These are phyloP conservation scores for Circinella minor DNA, from an alignment of 371 early-diverging fungal species.

Conservation along the genomic window DNA sequence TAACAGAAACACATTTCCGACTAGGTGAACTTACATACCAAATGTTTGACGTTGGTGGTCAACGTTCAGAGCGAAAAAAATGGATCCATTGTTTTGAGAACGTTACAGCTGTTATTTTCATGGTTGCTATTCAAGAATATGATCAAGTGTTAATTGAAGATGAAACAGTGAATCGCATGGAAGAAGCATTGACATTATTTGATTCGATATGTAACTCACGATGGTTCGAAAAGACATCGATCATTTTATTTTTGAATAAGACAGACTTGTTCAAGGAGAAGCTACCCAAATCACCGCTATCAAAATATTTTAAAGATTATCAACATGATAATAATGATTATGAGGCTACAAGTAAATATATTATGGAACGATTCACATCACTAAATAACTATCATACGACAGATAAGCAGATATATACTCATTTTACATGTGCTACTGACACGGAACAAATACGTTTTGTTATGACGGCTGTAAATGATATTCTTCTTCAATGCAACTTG, in stretches of 20 bases:
- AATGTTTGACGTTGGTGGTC: slow-evolving; percentile 96
- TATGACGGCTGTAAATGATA: slow-evolving; percentile 81
- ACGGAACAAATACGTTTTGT: slow-evolving; percentile 78
- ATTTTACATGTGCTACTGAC: slow-evolving; percentile 69
- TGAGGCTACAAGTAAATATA: slow-evolving; percentile 60
- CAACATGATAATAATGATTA: slow-evolving; percentile 40
- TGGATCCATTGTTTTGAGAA: slow-evolving; percentile 95
- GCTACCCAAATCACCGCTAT: slow-evolving; percentile 61
- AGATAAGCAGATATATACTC: slow-evolving; percentile 55
- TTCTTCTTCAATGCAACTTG: slow-evolving; percentile 68
- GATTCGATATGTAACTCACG: slow-evolving; percentile 81
- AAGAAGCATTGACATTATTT: slow-evolving; percentile 70
- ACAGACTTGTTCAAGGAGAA: slow-evolving; percentile 81
- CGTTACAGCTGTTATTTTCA: slow-evolving; percentile 91
- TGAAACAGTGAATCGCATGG: slow-evolving; percentile 77
- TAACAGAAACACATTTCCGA: slow-evolving; percentile 85
- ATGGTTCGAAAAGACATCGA: slow-evolving; percentile 81
- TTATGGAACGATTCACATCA: slow-evolving; percentile 47
- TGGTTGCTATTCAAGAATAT: slow-evolving; percentile 91
- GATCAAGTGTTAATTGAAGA: slow-evolving; percentile 94
- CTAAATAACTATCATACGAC: slow-evolving; percentile 41
- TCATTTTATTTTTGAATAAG: slow-evolving; percentile 87
- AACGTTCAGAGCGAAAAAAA: slow-evolving; percentile 90
- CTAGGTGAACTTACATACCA: slow-evolving; percentile 80
- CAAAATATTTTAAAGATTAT: slow-evolving; percentile 75